phyloP scores from a whole-genome alignment of 140 eudicot genomes.

The Anethum foeniculum region DNA sequence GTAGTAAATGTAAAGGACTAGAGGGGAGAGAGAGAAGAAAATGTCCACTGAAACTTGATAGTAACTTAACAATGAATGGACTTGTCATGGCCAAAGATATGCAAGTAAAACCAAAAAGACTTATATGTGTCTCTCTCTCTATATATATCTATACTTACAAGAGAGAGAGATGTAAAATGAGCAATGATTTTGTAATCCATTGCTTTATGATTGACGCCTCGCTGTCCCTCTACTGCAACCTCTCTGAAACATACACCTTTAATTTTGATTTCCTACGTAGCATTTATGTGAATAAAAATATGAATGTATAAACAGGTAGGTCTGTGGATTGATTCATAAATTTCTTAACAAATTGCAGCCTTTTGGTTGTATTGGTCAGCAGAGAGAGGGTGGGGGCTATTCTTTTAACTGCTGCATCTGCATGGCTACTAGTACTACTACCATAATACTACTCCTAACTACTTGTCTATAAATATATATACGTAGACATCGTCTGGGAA shows the following conservation, averaged over 20 bases:
- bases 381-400: background rate
- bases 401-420: background rate
- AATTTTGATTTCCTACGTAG: background rate
- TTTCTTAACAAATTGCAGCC: conserved; percentile 10
- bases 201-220: conserved; percentile 30
- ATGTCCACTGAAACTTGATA: conserved; percentile 8
- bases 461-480: background rate
- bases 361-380: background rate
- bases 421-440: background rate
- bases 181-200: conserved; percentile 29
- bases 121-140: background rate
- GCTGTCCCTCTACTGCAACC: conserved; percentile 19
- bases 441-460: background rate
- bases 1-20: background rate
- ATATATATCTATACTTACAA: background rate
- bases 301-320: background rate
- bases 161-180: conserved; percentile 17
- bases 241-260: background rate
- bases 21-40: background rate
- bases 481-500: conserved; percentile 10
- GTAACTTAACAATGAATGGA: conserved; percentile 7
- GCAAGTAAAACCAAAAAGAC: conserved; percentile 8
- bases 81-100: conserved; percentile 9
- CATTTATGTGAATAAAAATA: background rate
- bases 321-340: conserved; percentile 1